Conservation (phyloP, 176 grass and related monocot species). For the Tillandsia leiboldiana region DNA sequence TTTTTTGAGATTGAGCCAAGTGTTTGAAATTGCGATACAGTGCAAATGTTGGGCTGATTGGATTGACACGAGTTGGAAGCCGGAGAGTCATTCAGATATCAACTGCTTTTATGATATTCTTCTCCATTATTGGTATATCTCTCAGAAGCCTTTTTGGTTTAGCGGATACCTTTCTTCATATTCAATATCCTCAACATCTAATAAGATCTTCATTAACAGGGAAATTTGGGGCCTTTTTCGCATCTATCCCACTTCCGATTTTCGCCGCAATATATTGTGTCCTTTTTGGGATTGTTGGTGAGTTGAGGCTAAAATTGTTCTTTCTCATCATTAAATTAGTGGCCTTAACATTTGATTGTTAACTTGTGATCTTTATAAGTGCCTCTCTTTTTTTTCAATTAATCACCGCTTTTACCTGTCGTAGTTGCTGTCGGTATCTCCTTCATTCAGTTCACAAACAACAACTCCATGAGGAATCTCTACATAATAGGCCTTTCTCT, state of each 20-base stretch:
- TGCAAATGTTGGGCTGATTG: constrained; percentile 84
- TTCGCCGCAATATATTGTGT: constrained; percentile 90
- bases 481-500: constrained; percentile 74
- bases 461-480: constrained; percentile 92
- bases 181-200: background rate
- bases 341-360: background rate
- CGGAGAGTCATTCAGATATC: constrained; percentile 90
- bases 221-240: constrained; percentile 97
- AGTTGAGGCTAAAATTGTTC: constrained; percentile 13
- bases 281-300: constrained; percentile 87
- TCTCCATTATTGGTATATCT: constrained; percentile 77
- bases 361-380: background rate
- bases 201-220: constrained; percentile 35
- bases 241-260: constrained; percentile 88
- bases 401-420: constrained; percentile 1
- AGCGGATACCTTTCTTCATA: background rate
- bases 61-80: constrained; percentile 87
- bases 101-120: constrained; percentile 96
- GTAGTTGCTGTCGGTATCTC: constrained; percentile 88
- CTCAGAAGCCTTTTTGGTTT: background rate
- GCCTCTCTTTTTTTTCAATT: constrained; percentile 9
- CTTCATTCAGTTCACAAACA: constrained; percentile 79
- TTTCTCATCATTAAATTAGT: background rate
- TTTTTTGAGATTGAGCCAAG: background rate
- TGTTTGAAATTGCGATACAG: constrained; percentile 32